Percentiles rank a stretch among this genome's conserved stretches.
Evolutionary conservation across 306 rosid species (phyloP).

Genomic region (Senna tora): DNA sequence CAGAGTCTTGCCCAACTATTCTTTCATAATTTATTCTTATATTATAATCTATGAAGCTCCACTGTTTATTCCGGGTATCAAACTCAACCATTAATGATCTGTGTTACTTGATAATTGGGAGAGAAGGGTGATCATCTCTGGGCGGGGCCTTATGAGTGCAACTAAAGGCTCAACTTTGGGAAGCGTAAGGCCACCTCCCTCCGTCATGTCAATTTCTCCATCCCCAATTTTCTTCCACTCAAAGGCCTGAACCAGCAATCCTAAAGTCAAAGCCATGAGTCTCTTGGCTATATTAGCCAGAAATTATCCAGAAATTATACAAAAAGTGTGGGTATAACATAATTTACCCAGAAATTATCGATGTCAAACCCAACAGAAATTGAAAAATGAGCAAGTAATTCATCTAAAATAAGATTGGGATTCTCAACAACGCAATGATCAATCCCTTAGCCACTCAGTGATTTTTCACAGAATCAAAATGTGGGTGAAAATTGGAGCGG

Average conservation of each 20-base stretch:
- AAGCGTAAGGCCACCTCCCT: constrained; percentile 32
- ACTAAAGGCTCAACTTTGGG: constrained; percentile 39
- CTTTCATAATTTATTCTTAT: too few species aligned
- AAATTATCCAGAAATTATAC: background rate
- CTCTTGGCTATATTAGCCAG: constrained; percentile 2
- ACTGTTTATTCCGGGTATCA: too few species aligned
- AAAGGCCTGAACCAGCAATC: constrained; percentile 44
- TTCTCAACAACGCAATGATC: background rate
- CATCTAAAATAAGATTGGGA: background rate
- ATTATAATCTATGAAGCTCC: too few species aligned
- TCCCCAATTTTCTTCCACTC: constrained; percentile 42
- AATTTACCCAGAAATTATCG: constrained; percentile 18
- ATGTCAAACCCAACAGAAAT: constrained; percentile 3
- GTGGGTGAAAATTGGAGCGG: background rate
- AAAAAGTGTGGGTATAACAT: background rate
- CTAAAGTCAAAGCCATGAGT: constrained; percentile 17
- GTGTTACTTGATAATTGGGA: background rate
- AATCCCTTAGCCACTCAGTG: background rate
- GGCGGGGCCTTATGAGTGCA: constrained; percentile 38
- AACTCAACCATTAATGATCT: too few species aligned
- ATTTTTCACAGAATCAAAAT: background rate
- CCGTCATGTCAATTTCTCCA: constrained; percentile 32
- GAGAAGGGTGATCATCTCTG: constrained; percentile 23
- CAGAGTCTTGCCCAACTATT: too few species aligned
- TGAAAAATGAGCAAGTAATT: background rate